Evolutionary conservation across 169 alveolate species (phyloP), one percentile per base, ranked within the genome.

Genomic region (Cryptosporidium parvum): DNA sequence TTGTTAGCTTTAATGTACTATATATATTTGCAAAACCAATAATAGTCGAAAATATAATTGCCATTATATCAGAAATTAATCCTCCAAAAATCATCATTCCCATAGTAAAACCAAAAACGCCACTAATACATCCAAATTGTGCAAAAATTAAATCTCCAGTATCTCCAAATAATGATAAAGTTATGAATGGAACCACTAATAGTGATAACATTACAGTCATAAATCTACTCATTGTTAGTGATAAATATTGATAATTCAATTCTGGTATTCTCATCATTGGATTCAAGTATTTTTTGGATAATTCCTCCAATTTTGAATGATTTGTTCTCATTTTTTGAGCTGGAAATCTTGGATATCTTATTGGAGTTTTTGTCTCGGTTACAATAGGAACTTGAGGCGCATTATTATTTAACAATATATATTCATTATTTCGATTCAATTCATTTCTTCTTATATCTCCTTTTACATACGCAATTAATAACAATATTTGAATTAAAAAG

Each of bases 101-200:
- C 23, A 80, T 59, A 16, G 62, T 5, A 44, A 80, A 80, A 16
- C 87, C 87, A 59, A 80, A 80, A 3, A 80, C 29, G 0, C 87
- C 87, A 80, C 87, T 80, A 33, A 80, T 59, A 61, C 53, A 59
- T 9, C 75, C 87, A 80, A 80, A 80, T 61, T 80, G 87, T 21
- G 87, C 73, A 65, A 80, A 80, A 48, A 80, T 80, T 18, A 80
- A 80, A 39, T 80, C 87, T 3, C 75, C 75, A 26, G 87, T 80
- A 80, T 80, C 87, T 33, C 87, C 87, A 37, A 80, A 80, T 29
- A 80, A 45, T 80, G 87, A 59, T 35, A 80, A 37, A 4, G 62
- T 6, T 80, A 37, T 3, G 21, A 61, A 61, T 62, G 87, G 87
- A 7, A 80, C 7, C 5, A 62, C 65, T 10, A 62, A 58, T 39